phyloP scores from a whole-genome alignment of 345 rosid species.

The Citrus unshiu region DNA sequence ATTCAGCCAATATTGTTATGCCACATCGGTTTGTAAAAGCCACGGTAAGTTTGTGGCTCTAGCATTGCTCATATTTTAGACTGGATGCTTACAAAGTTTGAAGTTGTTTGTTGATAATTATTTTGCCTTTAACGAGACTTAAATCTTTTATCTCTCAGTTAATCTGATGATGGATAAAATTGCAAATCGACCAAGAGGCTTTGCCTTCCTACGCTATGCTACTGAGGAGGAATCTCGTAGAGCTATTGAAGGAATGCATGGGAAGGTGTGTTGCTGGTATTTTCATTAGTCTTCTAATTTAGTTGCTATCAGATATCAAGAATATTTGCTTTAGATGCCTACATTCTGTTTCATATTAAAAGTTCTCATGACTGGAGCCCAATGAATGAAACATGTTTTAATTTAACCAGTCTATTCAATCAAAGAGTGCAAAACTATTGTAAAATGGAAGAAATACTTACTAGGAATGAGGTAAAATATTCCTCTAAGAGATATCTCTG shows the following conservation, averaged over 20 bases:
- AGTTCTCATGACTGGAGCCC: not conserved
- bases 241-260: slow-evolving; percentile 85
- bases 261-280: slow-evolving; percentile 48
- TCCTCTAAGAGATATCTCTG: not conserved
- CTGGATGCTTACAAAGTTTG: not conserved
- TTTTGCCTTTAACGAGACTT: not conserved
- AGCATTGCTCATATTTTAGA: not conserved
- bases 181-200: slow-evolving; percentile 76
- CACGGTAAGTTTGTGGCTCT: no score
- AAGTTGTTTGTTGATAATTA: not conserved
- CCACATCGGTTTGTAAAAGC: no score
- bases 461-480: not conserved
- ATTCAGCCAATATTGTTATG: no score
- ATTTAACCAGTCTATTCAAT: not conserved
- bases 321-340: not conserved
- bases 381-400: not conserved
- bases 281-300: not conserved
- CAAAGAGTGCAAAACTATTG: not conserved
- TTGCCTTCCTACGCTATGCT: slow-evolving; percentile 68
- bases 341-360: not conserved
- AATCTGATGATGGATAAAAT: slow-evolving; percentile 78
- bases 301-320: not conserved
- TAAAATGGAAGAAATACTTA: not conserved
- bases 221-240: slow-evolving; percentile 68
- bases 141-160: slow-evolving; percentile 26